phyloP scores from a whole-genome alignment of 1,139 yeast species.

The Scheffersomyces stambukii region DNA sequence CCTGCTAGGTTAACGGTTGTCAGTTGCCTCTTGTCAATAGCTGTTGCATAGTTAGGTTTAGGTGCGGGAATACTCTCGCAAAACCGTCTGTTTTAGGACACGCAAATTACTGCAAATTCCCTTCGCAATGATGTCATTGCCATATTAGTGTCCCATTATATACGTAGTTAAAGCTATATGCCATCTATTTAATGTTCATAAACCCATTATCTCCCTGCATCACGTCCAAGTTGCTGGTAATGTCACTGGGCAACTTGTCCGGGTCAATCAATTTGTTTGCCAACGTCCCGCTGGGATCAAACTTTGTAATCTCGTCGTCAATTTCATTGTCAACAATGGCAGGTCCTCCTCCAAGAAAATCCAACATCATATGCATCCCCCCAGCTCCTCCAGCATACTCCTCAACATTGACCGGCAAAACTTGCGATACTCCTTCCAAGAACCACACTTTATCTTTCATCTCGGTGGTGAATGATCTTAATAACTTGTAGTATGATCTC shows the following conservation, averaged over 20 bases:
- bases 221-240: constrained; percentile 43
- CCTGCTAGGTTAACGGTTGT: too few species aligned
- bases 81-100: neutral
- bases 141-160: constrained; percentile 1
- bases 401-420: constrained; percentile 79
- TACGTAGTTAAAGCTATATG: too few species aligned
- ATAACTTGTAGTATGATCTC: constrained; percentile 78
- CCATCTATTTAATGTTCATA: constrained; percentile 11
- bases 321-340: constrained; percentile 41
- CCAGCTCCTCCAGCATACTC: constrained; percentile 81
- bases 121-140: constrained; percentile 1
- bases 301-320: constrained; percentile 42
- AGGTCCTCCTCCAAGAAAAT: constrained; percentile 75
- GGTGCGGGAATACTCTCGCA: neutral
- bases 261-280: constrained; percentile 48
- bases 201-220: constrained; percentile 37
- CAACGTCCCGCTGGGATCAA: constrained; percentile 38
- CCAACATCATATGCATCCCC: constrained; percentile 88
- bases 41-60: neutral
- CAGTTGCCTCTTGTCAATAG: too few species aligned
- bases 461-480: constrained; percentile 77
- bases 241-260: constrained; percentile 54
- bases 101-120: constrained; percentile 1
- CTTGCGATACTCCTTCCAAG: constrained; percentile 84
- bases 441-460: constrained; percentile 93